phyloP scores from a whole-genome alignment of 768 basidiomycete species.

The Phylloporus scabripes region DNA sequence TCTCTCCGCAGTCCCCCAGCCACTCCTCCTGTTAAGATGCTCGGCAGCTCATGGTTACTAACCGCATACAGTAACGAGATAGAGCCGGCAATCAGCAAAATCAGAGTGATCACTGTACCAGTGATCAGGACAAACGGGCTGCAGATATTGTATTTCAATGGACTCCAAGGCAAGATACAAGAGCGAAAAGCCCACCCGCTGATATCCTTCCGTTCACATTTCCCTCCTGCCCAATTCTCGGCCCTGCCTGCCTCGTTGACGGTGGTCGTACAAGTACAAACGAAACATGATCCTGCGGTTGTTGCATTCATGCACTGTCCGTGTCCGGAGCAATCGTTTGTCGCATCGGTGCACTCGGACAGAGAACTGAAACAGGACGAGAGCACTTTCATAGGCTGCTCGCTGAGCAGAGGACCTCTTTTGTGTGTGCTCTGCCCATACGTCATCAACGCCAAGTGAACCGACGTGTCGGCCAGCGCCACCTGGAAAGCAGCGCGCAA shows the following conservation, averaged over 20 bases:
- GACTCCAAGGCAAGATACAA: neutral
- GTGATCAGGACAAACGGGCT: conserved; percentile 73
- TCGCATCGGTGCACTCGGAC: conserved; percentile 55
- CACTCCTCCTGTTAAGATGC: conserved; percentile 61
- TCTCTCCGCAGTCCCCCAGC: conserved; percentile 48
- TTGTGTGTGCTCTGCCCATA: conserved; percentile 34
- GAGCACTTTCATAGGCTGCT: conserved; percentile 53
- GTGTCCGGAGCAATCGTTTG: conserved; percentile 61
- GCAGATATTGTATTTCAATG: conserved; percentile 1
- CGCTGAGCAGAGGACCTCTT: conserved; percentile 37
- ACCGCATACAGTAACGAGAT: conserved; percentile 60
- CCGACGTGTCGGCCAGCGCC: conserved; percentile 33
- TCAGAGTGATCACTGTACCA: conserved; percentile 60
- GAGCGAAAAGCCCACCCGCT: conserved; percentile 56
- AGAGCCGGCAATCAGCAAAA: conserved; percentile 63
- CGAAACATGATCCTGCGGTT: conserved; percentile 53
- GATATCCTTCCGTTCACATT: conserved; percentile 74
- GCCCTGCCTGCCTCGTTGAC: conserved; percentile 49
- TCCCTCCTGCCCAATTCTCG: conserved; percentile 67
- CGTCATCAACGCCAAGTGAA: conserved; percentile 51
- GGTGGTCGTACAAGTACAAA: conserved; percentile 43
- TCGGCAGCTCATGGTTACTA: conserved; percentile 62
- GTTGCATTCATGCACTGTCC: conserved; percentile 60
- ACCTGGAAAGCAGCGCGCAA: conserved; percentile 46
- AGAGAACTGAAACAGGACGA: conserved; percentile 57